A percentile compares a stretch with the other conserved stretches of the same genome.
Conservation (phyloP, 148 eudicot species). For the Vaccinium macrocarpon region DNA sequence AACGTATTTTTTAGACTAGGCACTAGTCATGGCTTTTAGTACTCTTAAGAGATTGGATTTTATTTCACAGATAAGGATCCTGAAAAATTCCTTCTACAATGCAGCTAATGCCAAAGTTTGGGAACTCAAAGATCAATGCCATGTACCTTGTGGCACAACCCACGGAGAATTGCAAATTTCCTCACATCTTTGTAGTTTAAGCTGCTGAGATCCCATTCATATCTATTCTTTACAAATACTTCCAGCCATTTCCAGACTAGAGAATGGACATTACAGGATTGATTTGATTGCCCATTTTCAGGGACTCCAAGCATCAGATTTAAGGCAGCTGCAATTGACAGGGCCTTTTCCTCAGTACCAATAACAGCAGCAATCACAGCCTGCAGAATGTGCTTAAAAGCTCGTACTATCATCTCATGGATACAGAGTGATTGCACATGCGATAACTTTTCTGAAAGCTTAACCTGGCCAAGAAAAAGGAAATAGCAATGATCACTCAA, state of each 20-base stretch:
- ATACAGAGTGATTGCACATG: conserved; percentile 99
- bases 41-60: background rate
- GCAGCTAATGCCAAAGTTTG: background rate
- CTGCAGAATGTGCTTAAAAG: conserved; percentile 93
- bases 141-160: conserved; percentile 93
- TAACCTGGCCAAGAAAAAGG: conserved; percentile 58
- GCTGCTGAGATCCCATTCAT: conserved; percentile 82
- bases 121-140: background rate
- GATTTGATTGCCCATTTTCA: conserved; percentile 37
- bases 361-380: conserved; percentile 83
- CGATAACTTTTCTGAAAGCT: conserved; percentile 90
- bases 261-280: conserved; percentile 46
- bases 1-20: background rate
- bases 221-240: conserved; percentile 72
- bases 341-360: conserved; percentile 64
- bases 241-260: conserved; percentile 84
- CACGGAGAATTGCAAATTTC: conserved; percentile 92
- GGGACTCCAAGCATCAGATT: conserved; percentile 88
- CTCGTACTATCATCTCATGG: conserved; percentile 99
- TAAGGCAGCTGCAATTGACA: conserved; percentile 69
- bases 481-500: conserved; percentile 16
- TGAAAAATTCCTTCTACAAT: background rate
- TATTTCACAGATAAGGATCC: background rate
- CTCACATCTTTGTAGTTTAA: conserved; percentile 80
- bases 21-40: background rate